Evolutionary conservation across 176 grass and related monocot genomes (phyloP), one percentile per base, ranked within the genome.

Genomic region (Canna indica): DNA sequence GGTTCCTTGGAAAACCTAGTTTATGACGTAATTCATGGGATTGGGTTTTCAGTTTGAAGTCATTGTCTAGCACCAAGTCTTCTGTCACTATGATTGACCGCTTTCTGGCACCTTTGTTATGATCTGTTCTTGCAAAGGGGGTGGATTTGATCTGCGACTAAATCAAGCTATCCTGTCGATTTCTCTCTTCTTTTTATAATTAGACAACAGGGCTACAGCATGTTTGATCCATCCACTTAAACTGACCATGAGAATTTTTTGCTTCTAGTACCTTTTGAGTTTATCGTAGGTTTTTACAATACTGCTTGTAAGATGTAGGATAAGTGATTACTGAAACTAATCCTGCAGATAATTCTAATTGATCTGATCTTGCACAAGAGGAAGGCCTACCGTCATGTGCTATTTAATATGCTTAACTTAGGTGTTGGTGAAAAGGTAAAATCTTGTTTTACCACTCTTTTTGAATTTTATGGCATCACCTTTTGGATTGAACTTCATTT

Each of bases 321-420:
- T 66, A 13, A 66, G 12, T 17, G 36, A 18, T 42, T 22, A 67
- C 22, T 20, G 17, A 59, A 11, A 11, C 8, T 60, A 27, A 8
- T 17, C n/a, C 33, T 77, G 15, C 66, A 96, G 92, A 91, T 96
- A 84, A 89, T 96, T 74, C 80, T 96, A 86, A 96, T 96, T 14
- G 92, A 96, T 85, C 77, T 96, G 36, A 81, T 91, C 72, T 79
- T 91, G 28, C 92, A 96, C 83, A 96, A 96, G 81, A 82, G 82
- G 50, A 88, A 83, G 72, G 92, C 92, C 0, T 91, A 96, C 71
- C 88, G 86, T 0, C 92, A 96, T 81, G 74, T 96, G 60, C 68
- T 91, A 46, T 89, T 89, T 69, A 96, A 96, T 80, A 81, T 89
- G 68, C 74, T 96, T 69, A 75, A 75, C 76, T 75, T 85, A 59